Conservation (phyloP, 108 stramenopile species). For the Cyclotella cryptica region DNA sequence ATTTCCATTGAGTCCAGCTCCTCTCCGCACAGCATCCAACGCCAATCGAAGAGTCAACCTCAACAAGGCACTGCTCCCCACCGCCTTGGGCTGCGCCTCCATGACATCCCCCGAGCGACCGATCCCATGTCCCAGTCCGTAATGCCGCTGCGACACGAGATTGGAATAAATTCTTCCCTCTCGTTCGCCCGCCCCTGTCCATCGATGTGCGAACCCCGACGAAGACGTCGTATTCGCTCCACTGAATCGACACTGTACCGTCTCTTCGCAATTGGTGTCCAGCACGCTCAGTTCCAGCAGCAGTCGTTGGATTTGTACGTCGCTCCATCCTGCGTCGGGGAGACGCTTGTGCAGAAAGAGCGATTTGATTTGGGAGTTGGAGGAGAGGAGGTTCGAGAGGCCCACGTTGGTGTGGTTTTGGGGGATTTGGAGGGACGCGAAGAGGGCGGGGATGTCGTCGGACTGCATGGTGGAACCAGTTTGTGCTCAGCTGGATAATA, state of each 20-base stretch:
- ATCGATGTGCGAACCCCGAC: conserved; percentile 49
- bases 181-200: conserved; percentile 99
- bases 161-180: conserved; percentile 95
- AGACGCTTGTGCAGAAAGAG: conserved; percentile 79
- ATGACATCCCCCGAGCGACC: conserved; percentile 97
- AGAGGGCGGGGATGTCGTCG: conserved; percentile 56
- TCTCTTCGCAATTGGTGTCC: conserved; percentile 88
- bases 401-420: conserved; percentile 83
- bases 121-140: conserved; percentile 95
- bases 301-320: conserved; percentile 83
- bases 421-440: conserved; percentile 70
- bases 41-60: conserved; percentile 80
- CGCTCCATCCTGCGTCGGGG: conserved; percentile 83
- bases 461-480: conserved; percentile 40
- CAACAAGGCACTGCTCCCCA: conserved; percentile 93
- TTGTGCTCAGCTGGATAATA: too few species aligned
- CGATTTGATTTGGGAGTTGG: conserved; percentile 70
- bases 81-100: conserved; percentile 99
- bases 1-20: conserved; percentile 77
- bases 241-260: conserved; percentile 33
- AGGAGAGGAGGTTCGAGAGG: conserved; percentile 70
- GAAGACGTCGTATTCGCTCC: not conserved
- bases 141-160: conserved; percentile 90
- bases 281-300: conserved; percentile 77
- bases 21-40: conserved; percentile 89